Evolutionary conservation across 352 stramenopile genomes (phyloP).

Genomic region (Globisporangium cylindrosporum): DNA sequence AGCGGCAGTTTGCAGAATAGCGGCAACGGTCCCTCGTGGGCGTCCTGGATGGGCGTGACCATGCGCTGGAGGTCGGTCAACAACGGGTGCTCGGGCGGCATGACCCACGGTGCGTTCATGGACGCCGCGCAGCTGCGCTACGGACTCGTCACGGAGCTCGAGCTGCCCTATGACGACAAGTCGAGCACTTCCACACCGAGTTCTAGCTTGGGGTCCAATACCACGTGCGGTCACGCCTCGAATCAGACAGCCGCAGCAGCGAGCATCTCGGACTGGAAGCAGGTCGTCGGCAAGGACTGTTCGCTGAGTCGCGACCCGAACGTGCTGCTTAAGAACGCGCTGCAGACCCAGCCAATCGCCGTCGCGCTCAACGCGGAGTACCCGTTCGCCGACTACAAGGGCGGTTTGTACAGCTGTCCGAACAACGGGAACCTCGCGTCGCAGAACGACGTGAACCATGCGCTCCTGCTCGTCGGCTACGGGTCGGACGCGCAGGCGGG

Average conservation of each 20-base stretch:
- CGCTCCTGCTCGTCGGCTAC: constrained; percentile 68
- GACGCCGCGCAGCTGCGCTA: constrained; percentile 56
- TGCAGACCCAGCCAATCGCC: constrained; percentile 61
- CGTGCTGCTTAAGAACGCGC: constrained; percentile 46
- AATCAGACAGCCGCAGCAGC: constrained; percentile 59
- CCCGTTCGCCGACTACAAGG: constrained; percentile 60
- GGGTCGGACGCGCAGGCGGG: constrained; percentile 30
- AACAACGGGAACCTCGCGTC: constrained; percentile 51
- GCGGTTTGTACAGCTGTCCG: constrained; percentile 62
- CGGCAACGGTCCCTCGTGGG: neutral
- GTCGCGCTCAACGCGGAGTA: constrained; percentile 71
- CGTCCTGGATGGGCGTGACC: constrained; percentile 48
- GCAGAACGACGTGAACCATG: constrained; percentile 68
- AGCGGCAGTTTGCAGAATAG: constrained; percentile 4
- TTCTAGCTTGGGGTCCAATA: neutral
- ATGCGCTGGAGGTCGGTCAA: constrained; percentile 76
- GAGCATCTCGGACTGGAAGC: constrained; percentile 64
- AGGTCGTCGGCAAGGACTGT: constrained; percentile 57
- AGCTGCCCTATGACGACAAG: constrained; percentile 67
- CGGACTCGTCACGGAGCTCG: constrained; percentile 59
- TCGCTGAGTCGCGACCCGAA: constrained; percentile 41
- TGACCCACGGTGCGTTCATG: constrained; percentile 78
- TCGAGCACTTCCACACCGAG: neutral
- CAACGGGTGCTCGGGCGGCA: constrained; percentile 69
- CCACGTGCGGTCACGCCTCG: constrained; percentile 5